These are phyloP conservation scores for Botrytis fabae DNA, from an alignment of 2,329 filamentous ascomycete species.

Conservation along the genomic window DNA sequence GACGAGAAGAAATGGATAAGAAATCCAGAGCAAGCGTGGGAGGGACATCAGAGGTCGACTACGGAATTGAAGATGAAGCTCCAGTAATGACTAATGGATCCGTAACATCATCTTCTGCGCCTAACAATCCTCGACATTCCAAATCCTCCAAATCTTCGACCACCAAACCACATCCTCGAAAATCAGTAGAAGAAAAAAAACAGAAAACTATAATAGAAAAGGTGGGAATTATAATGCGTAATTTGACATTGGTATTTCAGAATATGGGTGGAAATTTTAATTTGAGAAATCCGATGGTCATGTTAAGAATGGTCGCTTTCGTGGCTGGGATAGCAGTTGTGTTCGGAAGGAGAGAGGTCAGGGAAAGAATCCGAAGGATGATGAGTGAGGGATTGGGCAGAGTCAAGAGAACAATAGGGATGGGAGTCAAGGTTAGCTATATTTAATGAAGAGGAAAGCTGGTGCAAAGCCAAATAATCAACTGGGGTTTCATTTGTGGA, in stretches of 20 bases:
- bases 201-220: constrained; percentile 26
- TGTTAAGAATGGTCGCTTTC: constrained; percentile 71
- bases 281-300: constrained; percentile 53
- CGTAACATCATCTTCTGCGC: constrained; percentile 16
- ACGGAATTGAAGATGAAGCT: constrained; percentile 57
- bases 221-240: constrained; percentile 50
- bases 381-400: constrained; percentile 66
- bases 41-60: constrained; percentile 64
- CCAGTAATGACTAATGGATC: background rate
- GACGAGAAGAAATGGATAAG: constrained; percentile 44
- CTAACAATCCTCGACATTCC: constrained; percentile 31
- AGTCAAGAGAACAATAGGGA: constrained; percentile 63
- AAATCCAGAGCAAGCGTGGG: constrained; percentile 55
- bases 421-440: constrained; percentile 97
- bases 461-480: background rate
- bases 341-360: constrained; percentile 71
- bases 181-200: constrained; percentile 10
- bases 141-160: constrained; percentile 41
- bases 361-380: constrained; percentile 70
- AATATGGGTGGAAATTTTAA: constrained; percentile 52
- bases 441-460: constrained; percentile 56
- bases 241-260: constrained; percentile 53
- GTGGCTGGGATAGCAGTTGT: constrained; percentile 75
- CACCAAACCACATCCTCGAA: constrained; percentile 26
- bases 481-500: background rate